These are phyloP conservation scores for Eleusine coracana DNA, from an alignment of 176 grass and related monocot genomes.

Conservation along the genomic window DNA sequence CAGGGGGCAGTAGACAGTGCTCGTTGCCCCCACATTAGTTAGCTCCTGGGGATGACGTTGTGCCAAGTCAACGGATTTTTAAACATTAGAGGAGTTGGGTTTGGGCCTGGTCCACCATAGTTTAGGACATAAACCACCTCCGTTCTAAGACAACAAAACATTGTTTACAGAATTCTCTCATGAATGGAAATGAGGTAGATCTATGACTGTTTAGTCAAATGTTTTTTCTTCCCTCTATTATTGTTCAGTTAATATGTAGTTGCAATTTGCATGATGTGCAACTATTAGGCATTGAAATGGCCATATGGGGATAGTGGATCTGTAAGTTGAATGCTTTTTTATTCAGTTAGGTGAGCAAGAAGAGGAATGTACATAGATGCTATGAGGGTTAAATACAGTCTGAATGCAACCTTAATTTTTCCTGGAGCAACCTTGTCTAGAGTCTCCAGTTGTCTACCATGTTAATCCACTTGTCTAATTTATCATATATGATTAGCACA, in stretches of 20 bases:
- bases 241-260: no score
- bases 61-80: constrained; percentile 30
- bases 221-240: no score
- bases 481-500: background rate
- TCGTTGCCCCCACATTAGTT: background rate
- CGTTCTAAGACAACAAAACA: no score
- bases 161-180: no score
- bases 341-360: background rate
- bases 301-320: no score
- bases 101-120: background rate
- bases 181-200: no score
- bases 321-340: background rate
- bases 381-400: constrained; percentile 1
- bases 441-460: background rate
- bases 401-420: background rate
- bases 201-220: no score
- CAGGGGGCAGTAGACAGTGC: constrained; percentile 1
- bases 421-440: background rate
- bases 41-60: constrained; percentile 10
- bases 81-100: background rate
- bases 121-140: background rate
- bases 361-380: constrained; percentile 29
- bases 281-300: no score
- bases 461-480: background rate
- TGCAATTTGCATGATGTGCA: no score